Evolutionary conservation across 2,329 filamentous ascomycete genomes (phyloP).

Genomic region (Hypoxylon sp.): DNA sequence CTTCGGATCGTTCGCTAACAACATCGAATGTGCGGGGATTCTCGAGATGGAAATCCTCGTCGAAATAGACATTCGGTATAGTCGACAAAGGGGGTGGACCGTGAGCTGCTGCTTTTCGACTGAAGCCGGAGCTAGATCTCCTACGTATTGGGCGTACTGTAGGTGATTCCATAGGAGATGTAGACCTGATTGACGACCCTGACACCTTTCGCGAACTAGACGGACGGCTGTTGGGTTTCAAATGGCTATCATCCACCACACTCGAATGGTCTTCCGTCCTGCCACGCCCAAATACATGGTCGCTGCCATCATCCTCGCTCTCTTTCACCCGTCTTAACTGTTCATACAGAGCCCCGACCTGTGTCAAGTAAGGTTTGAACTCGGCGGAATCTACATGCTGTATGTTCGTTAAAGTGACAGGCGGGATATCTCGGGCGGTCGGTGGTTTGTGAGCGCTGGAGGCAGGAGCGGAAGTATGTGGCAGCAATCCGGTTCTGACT

Average conservation of each 20-base stretch:
- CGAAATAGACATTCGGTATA: conserved; percentile 94
- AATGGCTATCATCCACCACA: conserved; percentile 60
- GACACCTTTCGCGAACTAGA: conserved; percentile 60
- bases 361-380: conserved; percentile 86
- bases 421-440: conserved; percentile 90
- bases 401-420: conserved; percentile 91
- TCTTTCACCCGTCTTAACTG: conserved; percentile 88
- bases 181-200: conserved; percentile 64
- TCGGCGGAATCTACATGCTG: conserved; percentile 82
- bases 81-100: conserved; percentile 90
- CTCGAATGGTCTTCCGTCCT: conserved; percentile 61
- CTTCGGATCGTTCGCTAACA: conserved; percentile 94
- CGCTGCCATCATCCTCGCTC: conserved; percentile 75
- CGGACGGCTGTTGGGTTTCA: conserved; percentile 63
- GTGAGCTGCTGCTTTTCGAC: conserved; percentile 72
- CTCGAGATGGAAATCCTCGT: conserved; percentile 93
- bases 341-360: conserved; percentile 90
- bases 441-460: conserved; percentile 85
- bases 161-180: conserved; percentile 65
- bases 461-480: conserved; percentile 78
- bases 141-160: conserved; percentile 56
- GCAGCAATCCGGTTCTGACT: conserved; percentile 86
- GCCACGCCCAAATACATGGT: conserved; percentile 57
- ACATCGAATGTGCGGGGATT: conserved; percentile 97
- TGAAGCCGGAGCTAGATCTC: conserved; percentile 64